A percentile compares a stretch with the other conserved stretches of the same genome.
Evolutionary conservation across 2,329 filamentous ascomycete genomes (phyloP).

Genomic region (Sclerotinia sclerotiorum): DNA sequence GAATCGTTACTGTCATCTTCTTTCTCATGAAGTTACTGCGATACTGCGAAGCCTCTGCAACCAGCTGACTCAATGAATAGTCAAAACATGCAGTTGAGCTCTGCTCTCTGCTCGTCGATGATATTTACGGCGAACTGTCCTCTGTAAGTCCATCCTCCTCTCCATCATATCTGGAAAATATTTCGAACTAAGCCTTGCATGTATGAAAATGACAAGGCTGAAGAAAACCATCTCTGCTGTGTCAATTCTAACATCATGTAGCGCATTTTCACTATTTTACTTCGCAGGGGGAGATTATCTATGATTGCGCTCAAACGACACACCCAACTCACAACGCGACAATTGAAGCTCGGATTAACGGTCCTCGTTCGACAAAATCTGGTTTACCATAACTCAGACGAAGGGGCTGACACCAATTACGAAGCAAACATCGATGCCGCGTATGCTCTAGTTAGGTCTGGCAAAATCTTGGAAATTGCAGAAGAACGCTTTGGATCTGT

Average conservation of each 20-base stretch:
- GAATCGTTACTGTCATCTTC: constrained; percentile 28
- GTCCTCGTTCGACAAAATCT: constrained; percentile 89
- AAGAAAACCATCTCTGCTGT: constrained; percentile 14
- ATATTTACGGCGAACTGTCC: constrained; percentile 87
- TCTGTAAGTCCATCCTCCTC: constrained; percentile 61
- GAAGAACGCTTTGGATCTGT: constrained; percentile 72
- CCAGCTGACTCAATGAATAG: constrained; percentile 42
- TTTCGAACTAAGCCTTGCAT: constrained; percentile 3
- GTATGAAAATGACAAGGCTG: constrained; percentile 24
- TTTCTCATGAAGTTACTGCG: constrained; percentile 30
- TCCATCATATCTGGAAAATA: neutral
- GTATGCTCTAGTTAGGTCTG: constrained; percentile 78
- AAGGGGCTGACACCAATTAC: constrained; percentile 67
- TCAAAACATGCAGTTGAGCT: constrained; percentile 80
- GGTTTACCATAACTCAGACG: constrained; percentile 62
- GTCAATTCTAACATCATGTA: constrained; percentile 45
- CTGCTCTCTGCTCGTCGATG: constrained; percentile 83
- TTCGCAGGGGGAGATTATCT: constrained; percentile 75
- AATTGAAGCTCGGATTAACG: constrained; percentile 77
- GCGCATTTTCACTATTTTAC: constrained; percentile 81
- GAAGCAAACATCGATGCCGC: constrained; percentile 78
- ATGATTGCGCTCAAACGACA: constrained; percentile 67
- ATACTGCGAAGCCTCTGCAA: neutral
- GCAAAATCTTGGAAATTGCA: constrained; percentile 76
- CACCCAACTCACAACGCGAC: constrained; percentile 69